These are phyloP conservation scores for Zizania latifolia DNA, from an alignment of 176 grass and related monocot genomes.

Conservation along the genomic window DNA sequence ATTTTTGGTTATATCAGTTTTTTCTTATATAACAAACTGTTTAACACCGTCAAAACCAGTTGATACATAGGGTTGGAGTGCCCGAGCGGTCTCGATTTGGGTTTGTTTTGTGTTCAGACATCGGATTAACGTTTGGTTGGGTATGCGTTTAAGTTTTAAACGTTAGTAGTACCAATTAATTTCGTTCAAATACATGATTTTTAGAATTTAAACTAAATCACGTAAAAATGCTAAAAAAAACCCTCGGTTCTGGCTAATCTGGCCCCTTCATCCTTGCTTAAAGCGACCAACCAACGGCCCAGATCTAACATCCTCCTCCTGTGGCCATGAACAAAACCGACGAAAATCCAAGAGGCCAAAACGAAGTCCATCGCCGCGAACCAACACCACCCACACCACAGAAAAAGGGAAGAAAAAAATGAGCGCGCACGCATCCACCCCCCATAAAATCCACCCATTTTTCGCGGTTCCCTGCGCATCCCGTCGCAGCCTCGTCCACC, in stretches of 20 bases:
- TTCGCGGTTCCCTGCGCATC: background rate
- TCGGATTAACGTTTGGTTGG: too few relatives aligned
- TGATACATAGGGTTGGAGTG: too few relatives aligned
- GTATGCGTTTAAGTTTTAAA: too few relatives aligned
- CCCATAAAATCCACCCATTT: background rate
- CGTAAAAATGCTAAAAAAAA: too few relatives aligned
- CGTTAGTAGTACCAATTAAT: too few relatives aligned
- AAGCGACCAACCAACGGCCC: background rate
- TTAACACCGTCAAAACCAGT: too few relatives aligned
- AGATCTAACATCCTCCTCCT: background rate
- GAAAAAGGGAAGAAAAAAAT: background rate
- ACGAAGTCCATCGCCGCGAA: conserved; percentile 10
- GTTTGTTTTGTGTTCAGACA: too few relatives aligned
- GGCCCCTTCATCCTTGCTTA: background rate
- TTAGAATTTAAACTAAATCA: too few relatives aligned
- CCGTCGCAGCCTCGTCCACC: background rate
- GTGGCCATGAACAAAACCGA: background rate
- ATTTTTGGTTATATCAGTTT: too few relatives aligned
- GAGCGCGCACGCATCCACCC: conserved; percentile 1
- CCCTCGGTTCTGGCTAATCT: background rate
- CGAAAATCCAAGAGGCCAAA: background rate
- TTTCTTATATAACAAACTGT: too few relatives aligned
- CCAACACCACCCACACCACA: conserved; percentile 38
- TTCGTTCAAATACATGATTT: too few relatives aligned
- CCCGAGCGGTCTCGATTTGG: too few relatives aligned